Conservation (phyloP, 306 rosid genomes). For the Prunus padus region DNA sequence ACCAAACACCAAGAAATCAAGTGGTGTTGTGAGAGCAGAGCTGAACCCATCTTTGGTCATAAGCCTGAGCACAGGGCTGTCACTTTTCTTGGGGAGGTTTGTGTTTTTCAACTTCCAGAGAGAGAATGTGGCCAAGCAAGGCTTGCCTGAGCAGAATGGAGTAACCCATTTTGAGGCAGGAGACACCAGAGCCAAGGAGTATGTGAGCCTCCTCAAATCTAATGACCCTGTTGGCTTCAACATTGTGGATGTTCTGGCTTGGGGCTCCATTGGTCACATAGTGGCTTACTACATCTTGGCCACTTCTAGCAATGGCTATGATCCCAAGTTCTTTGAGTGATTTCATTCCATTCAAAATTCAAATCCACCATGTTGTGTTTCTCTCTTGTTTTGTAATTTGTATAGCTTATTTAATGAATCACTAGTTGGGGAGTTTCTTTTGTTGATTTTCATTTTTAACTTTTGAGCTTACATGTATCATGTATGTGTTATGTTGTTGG, state of each 20-base stretch:
- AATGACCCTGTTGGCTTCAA: slow-evolving; percentile 98
- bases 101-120: slow-evolving; percentile 99
- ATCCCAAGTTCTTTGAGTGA: slow-evolving; percentile 76
- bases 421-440: not conserved
- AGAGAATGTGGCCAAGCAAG: slow-evolving; percentile 94
- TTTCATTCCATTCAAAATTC: not conserved
- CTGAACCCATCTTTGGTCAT: slow-evolving; percentile 72
- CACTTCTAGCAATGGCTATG: slow-evolving; percentile 92
- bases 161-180: slow-evolving; percentile 90
- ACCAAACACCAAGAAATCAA: slow-evolving; percentile 25
- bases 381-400: slow-evolving; percentile 20
- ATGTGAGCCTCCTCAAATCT: slow-evolving; percentile 84
- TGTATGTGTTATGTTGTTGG: not conserved
- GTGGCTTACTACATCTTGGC: slow-evolving; percentile 94
- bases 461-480: not conserved
- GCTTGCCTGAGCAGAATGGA: slow-evolving; percentile 90
- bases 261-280: slow-evolving; percentile 94
- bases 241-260: slow-evolving; percentile 90
- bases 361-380: slow-evolving; percentile 3
- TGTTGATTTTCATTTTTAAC: not conserved
- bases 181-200: slow-evolving; percentile 84
- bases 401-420: slow-evolving; percentile 25
- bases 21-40: slow-evolving; percentile 55
- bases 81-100: slow-evolving; percentile 87
- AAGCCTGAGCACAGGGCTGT: slow-evolving; percentile 94